Evolutionary conservation across 805 yeast species (phyloP).

Genomic region (Yamadazyma paraphyllophila): DNA sequence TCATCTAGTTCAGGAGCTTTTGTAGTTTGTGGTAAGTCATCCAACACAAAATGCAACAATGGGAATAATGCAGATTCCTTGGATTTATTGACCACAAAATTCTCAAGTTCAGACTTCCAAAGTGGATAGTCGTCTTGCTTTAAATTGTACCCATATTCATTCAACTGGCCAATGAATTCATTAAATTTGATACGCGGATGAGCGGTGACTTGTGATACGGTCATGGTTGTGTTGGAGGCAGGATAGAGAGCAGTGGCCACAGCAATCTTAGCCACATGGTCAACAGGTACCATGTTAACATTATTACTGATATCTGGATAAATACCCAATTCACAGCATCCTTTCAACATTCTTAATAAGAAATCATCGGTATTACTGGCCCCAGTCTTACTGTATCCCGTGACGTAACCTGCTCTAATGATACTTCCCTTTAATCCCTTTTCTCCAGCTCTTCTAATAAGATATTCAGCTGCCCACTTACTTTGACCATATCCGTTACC

Average conservation of each 20-base stretch:
- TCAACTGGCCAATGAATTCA: slow-evolving; percentile 66
- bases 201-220: slow-evolving; percentile 95
- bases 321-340: slow-evolving; percentile 82
- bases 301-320: slow-evolving; percentile 84
- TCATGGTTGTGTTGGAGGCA: slow-evolving; percentile 45
- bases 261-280: slow-evolving; percentile 91
- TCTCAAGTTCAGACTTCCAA: slow-evolving; percentile 79
- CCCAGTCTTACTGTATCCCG: slow-evolving; percentile 83
- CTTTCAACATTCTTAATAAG: slow-evolving; percentile 90
- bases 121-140: slow-evolving; percentile 61
- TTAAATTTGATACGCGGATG: slow-evolving; percentile 88
- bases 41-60: slow-evolving; percentile 88
- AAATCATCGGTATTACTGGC: slow-evolving; percentile 96
- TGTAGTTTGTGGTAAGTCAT: slow-evolving; percentile 84
- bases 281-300: slow-evolving; percentile 97
- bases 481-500: slow-evolving; percentile 96
- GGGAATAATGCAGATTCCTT: slow-evolving; percentile 90
- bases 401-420: slow-evolving; percentile 93
- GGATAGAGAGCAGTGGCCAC: slow-evolving; percentile 82
- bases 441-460: slow-evolving; percentile 83
- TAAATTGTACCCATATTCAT: slow-evolving; percentile 70
- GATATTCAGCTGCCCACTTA: slow-evolving; percentile 95
- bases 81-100: slow-evolving; percentile 67
- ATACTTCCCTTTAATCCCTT: slow-evolving; percentile 86
- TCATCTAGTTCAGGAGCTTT: slow-evolving; percentile 97